Conservation (phyloP, 768 basidiomycete species). For the Calocybe cyanea region DNA sequence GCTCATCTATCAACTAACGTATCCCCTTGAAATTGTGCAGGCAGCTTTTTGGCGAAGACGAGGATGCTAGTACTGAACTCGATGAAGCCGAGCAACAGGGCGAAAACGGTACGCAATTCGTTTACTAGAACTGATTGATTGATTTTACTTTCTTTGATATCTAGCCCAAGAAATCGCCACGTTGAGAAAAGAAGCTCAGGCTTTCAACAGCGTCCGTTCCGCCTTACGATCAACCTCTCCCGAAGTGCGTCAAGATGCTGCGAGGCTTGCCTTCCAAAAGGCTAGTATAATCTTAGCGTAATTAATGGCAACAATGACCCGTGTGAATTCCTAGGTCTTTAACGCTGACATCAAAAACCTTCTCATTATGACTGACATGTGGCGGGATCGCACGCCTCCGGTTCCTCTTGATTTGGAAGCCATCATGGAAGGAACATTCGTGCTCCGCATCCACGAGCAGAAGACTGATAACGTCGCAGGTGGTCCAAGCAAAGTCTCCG, state of each 20-base stretch:
- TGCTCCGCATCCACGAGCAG: conserved; percentile 28
- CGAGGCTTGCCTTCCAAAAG: conserved; percentile 80
- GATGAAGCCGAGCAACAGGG: conserved; percentile 91
- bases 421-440: conserved; percentile 65
- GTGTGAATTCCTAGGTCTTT: conserved; percentile 64
- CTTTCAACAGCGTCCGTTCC: conserved; percentile 77
- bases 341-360: conserved; percentile 83
- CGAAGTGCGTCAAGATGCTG: conserved; percentile 40
- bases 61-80: conserved; percentile 75
- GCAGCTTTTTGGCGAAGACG: conserved; percentile 93
- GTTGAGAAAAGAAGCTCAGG: conserved; percentile 83
- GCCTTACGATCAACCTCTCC: conserved; percentile 49
- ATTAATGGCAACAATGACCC: background rate
- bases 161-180: conserved; percentile 88
- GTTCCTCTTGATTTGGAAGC: conserved; percentile 77
- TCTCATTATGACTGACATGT: conserved; percentile 95
- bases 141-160: conserved; percentile 1
- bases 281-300: conserved; percentile 31
- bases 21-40: conserved; percentile 33
- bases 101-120: conserved; percentile 74
- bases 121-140: background rate
- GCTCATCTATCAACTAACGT: background rate
- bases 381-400: conserved; percentile 78
- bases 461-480: conserved; percentile 9
- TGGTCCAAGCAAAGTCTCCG: conserved; percentile 2